A percentile compares a stretch with the other conserved stretches of the same genome.
phyloP scores from a whole-genome alignment of 306 rosid species.

The Cotoneaster glaucophyllus region DNA sequence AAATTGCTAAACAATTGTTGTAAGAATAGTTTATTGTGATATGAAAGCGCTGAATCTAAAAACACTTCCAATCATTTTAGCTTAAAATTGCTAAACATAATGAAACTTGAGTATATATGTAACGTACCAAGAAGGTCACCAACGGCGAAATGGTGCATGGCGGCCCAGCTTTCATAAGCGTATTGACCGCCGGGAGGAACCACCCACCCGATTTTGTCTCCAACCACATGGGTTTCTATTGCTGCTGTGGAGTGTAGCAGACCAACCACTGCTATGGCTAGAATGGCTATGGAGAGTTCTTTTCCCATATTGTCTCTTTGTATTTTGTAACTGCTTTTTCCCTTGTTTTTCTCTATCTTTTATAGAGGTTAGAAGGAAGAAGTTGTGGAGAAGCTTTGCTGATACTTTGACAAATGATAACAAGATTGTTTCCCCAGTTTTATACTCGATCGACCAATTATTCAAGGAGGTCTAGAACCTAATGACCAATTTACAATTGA shows the following conservation, averaged over 20 bases:
- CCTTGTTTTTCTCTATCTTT: not conserved
- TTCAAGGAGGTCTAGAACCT: slow-evolving; percentile 2
- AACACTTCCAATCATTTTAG: not conserved
- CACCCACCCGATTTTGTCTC: slow-evolving; percentile 36
- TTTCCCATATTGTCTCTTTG: slow-evolving; percentile 11
- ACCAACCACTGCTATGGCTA: slow-evolving; percentile 20
- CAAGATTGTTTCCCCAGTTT: not conserved
- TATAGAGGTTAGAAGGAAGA: slow-evolving; percentile 11
- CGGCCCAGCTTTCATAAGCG: slow-evolving; percentile 31
- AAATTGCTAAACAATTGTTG: not conserved
- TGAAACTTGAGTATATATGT: not conserved
- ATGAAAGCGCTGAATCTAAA: not conserved
- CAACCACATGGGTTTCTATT: slow-evolving; percentile 24
- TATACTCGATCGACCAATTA: not conserved
- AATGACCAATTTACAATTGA: not conserved
- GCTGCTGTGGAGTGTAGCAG: slow-evolving; percentile 20
- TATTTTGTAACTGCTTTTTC: not conserved
- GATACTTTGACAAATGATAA: not conserved
- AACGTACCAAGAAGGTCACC: slow-evolving; percentile 39
- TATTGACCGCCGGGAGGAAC: slow-evolving; percentile 27
- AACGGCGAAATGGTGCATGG: slow-evolving; percentile 13
- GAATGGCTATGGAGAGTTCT: slow-evolving; percentile 18
- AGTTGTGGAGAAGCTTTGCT: not conserved
- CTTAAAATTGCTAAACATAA: not conserved
- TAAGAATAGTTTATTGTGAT: not conserved